phyloP scores from a whole-genome alignment of 306 rosid species.

The Gynostemma pentaphyllum region DNA sequence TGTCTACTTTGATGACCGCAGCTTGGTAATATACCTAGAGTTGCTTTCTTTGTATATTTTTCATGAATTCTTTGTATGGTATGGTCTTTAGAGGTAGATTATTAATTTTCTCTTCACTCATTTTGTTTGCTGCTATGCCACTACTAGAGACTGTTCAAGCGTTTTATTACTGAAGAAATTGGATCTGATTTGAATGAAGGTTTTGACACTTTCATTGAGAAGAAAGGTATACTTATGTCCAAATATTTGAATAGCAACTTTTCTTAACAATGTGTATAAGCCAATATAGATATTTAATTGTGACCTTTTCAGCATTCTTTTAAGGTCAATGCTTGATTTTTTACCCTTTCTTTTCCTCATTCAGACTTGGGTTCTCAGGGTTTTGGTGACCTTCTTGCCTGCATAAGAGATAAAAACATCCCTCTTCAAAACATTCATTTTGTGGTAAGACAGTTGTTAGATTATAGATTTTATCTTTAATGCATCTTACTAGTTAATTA shows the following conservation, averaged over 20 bases:
- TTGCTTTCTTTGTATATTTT: not conserved
- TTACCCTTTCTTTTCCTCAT: constrained; percentile 12
- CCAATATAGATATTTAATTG: not conserved
- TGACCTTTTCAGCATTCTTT: constrained; percentile 6
- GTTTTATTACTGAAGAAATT: constrained; percentile 76
- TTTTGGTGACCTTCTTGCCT: constrained; percentile 81
- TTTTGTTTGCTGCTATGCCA: constrained; percentile 2
- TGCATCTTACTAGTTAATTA: constrained; percentile 12
- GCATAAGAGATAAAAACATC: constrained; percentile 71
- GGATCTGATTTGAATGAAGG: constrained; percentile 85
- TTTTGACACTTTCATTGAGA: constrained; percentile 62
- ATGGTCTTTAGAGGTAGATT: not conserved
- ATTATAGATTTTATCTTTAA: constrained; percentile 6
- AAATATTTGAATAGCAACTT: not conserved
- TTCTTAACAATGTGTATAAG: not conserved
- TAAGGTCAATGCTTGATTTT: constrained; percentile 6
- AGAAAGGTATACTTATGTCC: constrained; percentile 38
- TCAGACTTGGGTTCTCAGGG: constrained; percentile 86
- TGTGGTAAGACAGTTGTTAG: constrained; percentile 51
- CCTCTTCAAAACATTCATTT: constrained; percentile 91
- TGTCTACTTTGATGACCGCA: constrained; percentile 71
- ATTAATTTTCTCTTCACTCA: not conserved
- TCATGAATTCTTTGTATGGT: not conserved
- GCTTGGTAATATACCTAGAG: constrained; percentile 49
- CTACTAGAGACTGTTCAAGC: constrained; percentile 84